Conservation (phyloP, 805 yeast genomes). For the Myxozyma neotropica region DNA sequence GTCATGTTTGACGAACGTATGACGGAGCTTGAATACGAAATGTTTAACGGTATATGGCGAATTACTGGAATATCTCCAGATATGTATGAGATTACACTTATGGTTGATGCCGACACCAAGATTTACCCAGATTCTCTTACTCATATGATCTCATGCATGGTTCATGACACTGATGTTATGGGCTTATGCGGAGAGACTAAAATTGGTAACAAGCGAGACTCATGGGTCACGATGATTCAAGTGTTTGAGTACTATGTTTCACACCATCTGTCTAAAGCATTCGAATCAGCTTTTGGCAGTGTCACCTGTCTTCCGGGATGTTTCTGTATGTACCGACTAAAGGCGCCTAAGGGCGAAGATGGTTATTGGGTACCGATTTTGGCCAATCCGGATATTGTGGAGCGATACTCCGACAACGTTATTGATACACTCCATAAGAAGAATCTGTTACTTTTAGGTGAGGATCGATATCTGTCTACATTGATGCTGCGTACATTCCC, state of each 20-base stretch:
- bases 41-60: constrained; percentile 73
- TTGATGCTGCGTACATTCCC: constrained; percentile 90
- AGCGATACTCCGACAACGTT: constrained; percentile 83
- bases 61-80: constrained; percentile 83
- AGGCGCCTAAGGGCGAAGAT: constrained; percentile 77
- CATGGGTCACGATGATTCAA: constrained; percentile 93
- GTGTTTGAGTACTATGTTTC: constrained; percentile 94
- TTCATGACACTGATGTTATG: constrained; percentile 81
- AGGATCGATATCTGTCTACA: constrained; percentile 84
- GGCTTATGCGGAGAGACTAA: constrained; percentile 96
- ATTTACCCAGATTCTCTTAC: constrained; percentile 83
- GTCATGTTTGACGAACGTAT: constrained; percentile 90
- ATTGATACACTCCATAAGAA: constrained; percentile 83
- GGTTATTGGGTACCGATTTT: constrained; percentile 92
- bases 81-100: constrained; percentile 74
- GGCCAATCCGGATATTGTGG: constrained; percentile 92
- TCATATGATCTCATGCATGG: constrained; percentile 88
- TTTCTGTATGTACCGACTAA: constrained; percentile 89
- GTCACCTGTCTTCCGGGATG: constrained; percentile 97
- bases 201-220: constrained; percentile 76
- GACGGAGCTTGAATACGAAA: constrained; percentile 84
- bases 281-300: constrained; percentile 90
- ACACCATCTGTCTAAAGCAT: constrained; percentile 92
- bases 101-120: constrained; percentile 95
- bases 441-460: constrained; percentile 83